Conservation (phyloP, 225 moss, liverwort and hornwort genomes). For the Takakia lepidozioides region DNA sequence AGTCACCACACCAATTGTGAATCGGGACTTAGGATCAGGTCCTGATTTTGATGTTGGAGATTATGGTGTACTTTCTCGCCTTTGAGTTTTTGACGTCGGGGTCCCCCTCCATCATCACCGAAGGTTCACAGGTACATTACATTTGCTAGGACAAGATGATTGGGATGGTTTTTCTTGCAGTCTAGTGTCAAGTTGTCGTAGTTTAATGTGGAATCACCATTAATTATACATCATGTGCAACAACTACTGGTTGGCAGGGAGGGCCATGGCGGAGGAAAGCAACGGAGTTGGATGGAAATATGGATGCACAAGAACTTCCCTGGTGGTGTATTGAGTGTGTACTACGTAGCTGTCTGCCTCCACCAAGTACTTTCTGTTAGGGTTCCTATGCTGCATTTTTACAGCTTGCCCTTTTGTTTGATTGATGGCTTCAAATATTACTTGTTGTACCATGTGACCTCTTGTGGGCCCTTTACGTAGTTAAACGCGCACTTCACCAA, state of each 20-base stretch:
- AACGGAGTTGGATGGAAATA: constrained; percentile 68
- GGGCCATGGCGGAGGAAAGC: constrained; percentile 87
- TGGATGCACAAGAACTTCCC: constrained; percentile 82
- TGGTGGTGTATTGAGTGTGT: constrained; percentile 86
- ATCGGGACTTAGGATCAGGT: constrained; percentile 54
- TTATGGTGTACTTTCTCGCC: constrained; percentile 50
- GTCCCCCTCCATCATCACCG: constrained; percentile 80
- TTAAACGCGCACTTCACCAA: constrained; percentile 79
- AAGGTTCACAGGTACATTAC: constrained; percentile 62
- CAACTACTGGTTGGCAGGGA: constrained; percentile 51
- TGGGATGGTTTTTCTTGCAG: too few species aligned
- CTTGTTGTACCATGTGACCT: too few species aligned
- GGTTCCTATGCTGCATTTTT: too few species aligned
- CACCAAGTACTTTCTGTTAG: constrained; percentile 52
- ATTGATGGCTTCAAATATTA: too few species aligned
- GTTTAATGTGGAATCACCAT: too few species aligned
- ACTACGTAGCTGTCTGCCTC: constrained; percentile 65
- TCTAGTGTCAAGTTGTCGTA: too few species aligned
- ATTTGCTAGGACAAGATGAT: too few species aligned
- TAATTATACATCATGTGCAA: too few species aligned
- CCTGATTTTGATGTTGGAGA: constrained; percentile 47
- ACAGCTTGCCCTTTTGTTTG: too few species aligned
- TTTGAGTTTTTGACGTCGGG: constrained; percentile 68
- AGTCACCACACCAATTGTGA: constrained; percentile 27
- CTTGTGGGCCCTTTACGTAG: constrained; percentile 83